Base-by-base conservation (phyloP, 2,329 filamentous ascomycete species). In the Corinectria fuckeliana region DNA sequence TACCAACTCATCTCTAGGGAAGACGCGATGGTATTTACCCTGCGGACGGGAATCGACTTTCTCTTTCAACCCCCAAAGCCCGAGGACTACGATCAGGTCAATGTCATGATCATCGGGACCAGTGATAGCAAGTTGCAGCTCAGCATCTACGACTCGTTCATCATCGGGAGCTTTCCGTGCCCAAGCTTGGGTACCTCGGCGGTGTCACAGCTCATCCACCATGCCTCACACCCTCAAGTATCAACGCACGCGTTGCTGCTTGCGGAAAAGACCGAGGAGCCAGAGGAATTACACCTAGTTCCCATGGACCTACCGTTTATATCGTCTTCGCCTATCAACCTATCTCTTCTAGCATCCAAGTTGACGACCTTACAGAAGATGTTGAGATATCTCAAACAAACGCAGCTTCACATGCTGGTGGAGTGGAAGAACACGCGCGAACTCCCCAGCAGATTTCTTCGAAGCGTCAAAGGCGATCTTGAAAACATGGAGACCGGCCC, bases 361-460 rank as follows among this genome's bases (percentile, higher is more conserved):
- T 90, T 92, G 4, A 96, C 93, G 0, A 91, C 92, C 41, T 77
- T 98, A 14, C 92, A 97, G 69, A 96, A 95, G 64, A 76, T 98
- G 11, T 79, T 97, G 7, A 84, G 92, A 48, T 98, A 99, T 72
- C 84, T 97, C 42, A 88, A 87, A 56, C 92, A 97, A 72, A 88
- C 91, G 0, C 87, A 95, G 62, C 82, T 86, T 30, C 91, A 94
- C 64, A 91, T 97, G 79, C 81, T 88, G 21, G 83, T 88, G 3
- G 93, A 97, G 73, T 97, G 91, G 86, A 91, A 91, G 69, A 90
- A 91, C 32, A 89, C 91, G 2, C 86, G 91, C 62, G 91, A 96
- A 56, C 80, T 97, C 6, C 92, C 93, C 0, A 81, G 80, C 11
- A 86, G 88, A n/a, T 96, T 96, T 73, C 82, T 97, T 58, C 83